These are phyloP conservation scores for Coffea eugenioides DNA, from an alignment of 257 asterid species.

Conservation along the genomic window DNA sequence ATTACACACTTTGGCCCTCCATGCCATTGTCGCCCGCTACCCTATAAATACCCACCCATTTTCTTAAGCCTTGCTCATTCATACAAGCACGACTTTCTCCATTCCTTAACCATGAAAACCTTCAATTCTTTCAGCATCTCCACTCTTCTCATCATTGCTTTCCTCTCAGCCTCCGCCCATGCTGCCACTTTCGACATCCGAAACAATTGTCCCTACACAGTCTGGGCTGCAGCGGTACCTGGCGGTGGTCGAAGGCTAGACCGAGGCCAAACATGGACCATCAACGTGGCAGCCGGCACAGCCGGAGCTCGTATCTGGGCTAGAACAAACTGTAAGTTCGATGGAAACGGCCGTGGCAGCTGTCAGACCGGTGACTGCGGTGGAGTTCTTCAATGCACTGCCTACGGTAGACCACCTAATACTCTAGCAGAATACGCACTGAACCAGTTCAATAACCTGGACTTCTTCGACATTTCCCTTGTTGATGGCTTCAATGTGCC, in stretches of 20 bases:
- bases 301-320: slow-evolving; percentile 36
- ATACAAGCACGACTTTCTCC: not conserved
- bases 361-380: slow-evolving; percentile 41
- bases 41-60: not conserved
- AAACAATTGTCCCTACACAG: slow-evolving; percentile 38
- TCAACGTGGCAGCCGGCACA: slow-evolving; percentile 17
- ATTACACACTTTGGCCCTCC: too few species aligned
- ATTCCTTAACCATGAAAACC: not conserved
- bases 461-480: slow-evolving; percentile 56
- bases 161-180: slow-evolving; percentile 8
- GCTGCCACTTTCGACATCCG: slow-evolving; percentile 25
- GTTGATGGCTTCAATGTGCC: slow-evolving; percentile 72
- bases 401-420: slow-evolving; percentile 52
- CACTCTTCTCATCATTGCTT: slow-evolving; percentile 5
- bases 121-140: not conserved
- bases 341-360: slow-evolving; percentile 24
- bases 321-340: slow-evolving; percentile 33
- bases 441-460: slow-evolving; percentile 40
- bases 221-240: slow-evolving; percentile 40
- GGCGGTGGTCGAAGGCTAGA: slow-evolving; percentile 32
- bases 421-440: slow-evolving; percentile 54
- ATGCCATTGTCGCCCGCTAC: too few species aligned
- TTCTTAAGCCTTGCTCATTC: not conserved
- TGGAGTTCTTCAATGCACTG: slow-evolving; percentile 36
- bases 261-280: slow-evolving; percentile 27